Evolutionary conservation across 805 yeast species (phyloP).

Genomic region (Candida piceae): DNA sequence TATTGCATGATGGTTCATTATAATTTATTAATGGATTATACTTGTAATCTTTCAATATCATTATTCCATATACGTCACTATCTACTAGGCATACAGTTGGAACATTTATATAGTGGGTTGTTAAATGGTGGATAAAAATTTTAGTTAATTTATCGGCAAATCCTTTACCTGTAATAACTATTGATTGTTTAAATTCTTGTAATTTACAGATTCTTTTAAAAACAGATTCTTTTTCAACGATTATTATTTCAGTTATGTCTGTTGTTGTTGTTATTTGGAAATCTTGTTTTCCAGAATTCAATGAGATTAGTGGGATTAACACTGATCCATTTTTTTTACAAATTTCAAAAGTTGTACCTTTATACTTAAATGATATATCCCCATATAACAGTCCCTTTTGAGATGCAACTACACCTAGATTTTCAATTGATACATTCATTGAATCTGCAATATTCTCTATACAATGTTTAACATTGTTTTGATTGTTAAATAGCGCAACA

Average conservation of each 20-base stretch:
- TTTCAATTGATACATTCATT: conserved; percentile 33
- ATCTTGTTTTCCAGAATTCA: conserved; percentile 16
- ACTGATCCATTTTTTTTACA: conserved; percentile 12
- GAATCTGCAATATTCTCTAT: conserved; percentile 35
- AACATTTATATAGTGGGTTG: conserved; percentile 15
- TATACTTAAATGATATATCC: conserved; percentile 22
- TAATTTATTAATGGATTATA: conserved; percentile 10
- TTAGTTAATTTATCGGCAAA: conserved; percentile 57
- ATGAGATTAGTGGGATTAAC: conserved; percentile 38
- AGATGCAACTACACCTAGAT: conserved; percentile 43
- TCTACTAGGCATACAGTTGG: conserved; percentile 51
- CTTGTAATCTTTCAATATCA: conserved; percentile 40
- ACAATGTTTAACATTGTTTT: conserved; percentile 35
- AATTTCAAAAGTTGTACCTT: conserved; percentile 9
- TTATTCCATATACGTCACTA: conserved; percentile 60
- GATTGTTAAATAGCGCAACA: conserved; percentile 45
- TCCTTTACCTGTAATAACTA: conserved; percentile 60
- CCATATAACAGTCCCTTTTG: conserved; percentile 55
- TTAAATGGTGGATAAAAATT: conserved; percentile 32
- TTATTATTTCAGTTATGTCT: conserved; percentile 27
- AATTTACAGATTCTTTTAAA: conserved; percentile 30
- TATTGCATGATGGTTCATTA: conserved; percentile 11
- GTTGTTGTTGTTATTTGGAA: conserved; percentile 4
- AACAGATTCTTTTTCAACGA: conserved; percentile 51
- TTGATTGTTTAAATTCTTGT: conserved; percentile 6